These are phyloP conservation scores for Primulina eburnea DNA, from an alignment of 257 asterid species.

Conservation along the genomic window DNA sequence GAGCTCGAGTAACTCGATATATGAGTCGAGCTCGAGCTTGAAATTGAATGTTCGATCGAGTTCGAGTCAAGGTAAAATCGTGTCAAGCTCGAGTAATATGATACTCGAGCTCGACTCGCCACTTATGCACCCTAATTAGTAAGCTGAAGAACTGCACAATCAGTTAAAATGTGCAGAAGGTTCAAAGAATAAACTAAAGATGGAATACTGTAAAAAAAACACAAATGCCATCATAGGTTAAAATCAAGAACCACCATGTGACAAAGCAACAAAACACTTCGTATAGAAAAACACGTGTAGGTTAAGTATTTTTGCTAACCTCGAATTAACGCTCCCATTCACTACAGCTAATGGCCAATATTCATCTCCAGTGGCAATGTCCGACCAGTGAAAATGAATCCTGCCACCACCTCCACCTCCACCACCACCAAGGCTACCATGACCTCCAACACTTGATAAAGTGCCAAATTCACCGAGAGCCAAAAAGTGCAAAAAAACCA, in stretches of 20 bases:
- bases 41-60: too few relatives aligned
- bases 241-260: constrained; percentile 21
- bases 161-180: background rate
- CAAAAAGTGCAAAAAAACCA: constrained; percentile 67
- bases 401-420: constrained; percentile 99
- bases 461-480: constrained; percentile 55
- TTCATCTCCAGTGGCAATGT: constrained; percentile 89
- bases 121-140: too few relatives aligned
- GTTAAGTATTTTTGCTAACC: constrained; percentile 45
- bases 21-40: too few relatives aligned
- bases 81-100: too few relatives aligned
- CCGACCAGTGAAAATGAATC: constrained; percentile 96
- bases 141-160: background rate
- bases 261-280: constrained; percentile 7
- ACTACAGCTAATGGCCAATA: constrained; percentile 83
- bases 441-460: constrained; percentile 86
- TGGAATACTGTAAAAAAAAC: background rate
- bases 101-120: too few relatives aligned
- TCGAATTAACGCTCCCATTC: constrained; percentile 69
- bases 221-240: background rate
- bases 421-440: constrained; percentile 66
- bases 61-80: too few relatives aligned
- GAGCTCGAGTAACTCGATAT: too few relatives aligned
- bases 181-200: background rate
- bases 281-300: constrained; percentile 19